Conservation (phyloP, 1,139 yeast genomes). For the Hyphopichia buzzinii region DNA sequence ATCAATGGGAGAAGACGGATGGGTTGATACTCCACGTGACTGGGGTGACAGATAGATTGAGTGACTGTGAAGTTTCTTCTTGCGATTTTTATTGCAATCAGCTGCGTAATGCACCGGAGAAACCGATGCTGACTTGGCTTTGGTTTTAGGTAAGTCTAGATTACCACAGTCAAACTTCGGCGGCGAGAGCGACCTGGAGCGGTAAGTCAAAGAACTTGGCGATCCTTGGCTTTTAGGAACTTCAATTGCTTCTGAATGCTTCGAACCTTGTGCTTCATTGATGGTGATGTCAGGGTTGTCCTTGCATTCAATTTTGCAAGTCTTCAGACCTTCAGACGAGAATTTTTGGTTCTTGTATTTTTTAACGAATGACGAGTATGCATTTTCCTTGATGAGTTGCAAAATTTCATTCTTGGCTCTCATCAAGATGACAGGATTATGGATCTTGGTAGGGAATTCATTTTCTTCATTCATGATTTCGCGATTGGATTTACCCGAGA, state of each 20-base stretch:
- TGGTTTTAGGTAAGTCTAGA: background rate
- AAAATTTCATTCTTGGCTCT: slow-evolving; percentile 44
- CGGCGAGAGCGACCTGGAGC: background rate
- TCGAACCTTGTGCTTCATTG: background rate
- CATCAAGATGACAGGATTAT: slow-evolving; percentile 37
- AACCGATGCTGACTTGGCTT: background rate
- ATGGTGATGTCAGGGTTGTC: background rate
- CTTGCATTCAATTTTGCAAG: background rate
- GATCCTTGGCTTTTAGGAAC: slow-evolving; percentile 1
- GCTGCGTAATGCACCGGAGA: background rate
- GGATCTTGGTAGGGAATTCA: slow-evolving; percentile 20
- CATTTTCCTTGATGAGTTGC: slow-evolving; percentile 46
- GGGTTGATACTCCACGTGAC: too few relatives aligned
- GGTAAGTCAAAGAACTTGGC: slow-evolving; percentile 3
- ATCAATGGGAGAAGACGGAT: background rate
- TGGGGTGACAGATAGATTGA: too few relatives aligned
- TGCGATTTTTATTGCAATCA: background rate
- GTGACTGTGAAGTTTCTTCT: background rate
- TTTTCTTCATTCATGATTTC: slow-evolving; percentile 27
- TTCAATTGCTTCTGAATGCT: background rate
- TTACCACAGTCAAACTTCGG: slow-evolving; percentile 1
- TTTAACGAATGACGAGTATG: slow-evolving; percentile 22
- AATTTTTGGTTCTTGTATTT: slow-evolving; percentile 1
- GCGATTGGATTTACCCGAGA: slow-evolving; percentile 34
- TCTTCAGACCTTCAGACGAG: background rate